Percentiles rank a stretch among this genome's conserved stretches.
phyloP scores from a whole-genome alignment of 495 filamentous ascomycete species.

The Talaromyces wortmannii region DNA sequence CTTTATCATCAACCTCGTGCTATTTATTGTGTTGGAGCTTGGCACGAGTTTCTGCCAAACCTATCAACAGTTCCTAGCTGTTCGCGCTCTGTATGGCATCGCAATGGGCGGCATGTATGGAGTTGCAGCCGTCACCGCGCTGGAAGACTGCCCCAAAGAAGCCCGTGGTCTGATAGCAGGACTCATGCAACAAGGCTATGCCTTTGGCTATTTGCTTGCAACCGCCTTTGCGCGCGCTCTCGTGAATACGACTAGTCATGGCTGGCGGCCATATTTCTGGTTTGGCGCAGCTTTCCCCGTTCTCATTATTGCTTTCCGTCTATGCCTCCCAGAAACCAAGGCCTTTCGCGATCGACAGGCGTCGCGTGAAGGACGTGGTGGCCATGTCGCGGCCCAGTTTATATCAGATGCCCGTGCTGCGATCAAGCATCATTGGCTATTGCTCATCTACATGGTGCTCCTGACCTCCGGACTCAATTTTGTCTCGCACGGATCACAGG shows the following conservation, averaged over 20 bases:
- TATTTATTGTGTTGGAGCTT: constrained; percentile 59
- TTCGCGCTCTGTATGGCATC: constrained; percentile 65
- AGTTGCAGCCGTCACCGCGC: constrained; percentile 72
- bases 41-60: constrained; percentile 64
- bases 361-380: too few relatives aligned
- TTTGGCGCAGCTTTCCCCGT: constrained; percentile 66
- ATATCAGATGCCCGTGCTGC: constrained; percentile 35
- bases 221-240: constrained; percentile 63
- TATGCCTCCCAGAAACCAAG: constrained; percentile 58
- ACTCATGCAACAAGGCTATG: constrained; percentile 71
- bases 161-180: constrained; percentile 72
- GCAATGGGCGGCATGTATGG: constrained; percentile 76
- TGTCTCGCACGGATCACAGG: constrained; percentile 63
- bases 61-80: constrained; percentile 63
- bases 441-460: constrained; percentile 28
- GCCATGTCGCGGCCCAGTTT: constrained; percentile 47
- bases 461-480: constrained; percentile 43
- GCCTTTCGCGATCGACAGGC: constrained; percentile 29
- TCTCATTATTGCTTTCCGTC: constrained; percentile 63
- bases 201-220: constrained; percentile 67
- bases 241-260: constrained; percentile 55
- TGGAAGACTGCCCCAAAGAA: constrained; percentile 66
- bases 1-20: constrained; percentile 66
- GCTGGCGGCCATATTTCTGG: constrained; percentile 68
- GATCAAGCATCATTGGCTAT: not conserved